Base-by-base conservation (phyloP, 495 filamentous ascomycete species). In the Tetracladium setigerum region DNA sequence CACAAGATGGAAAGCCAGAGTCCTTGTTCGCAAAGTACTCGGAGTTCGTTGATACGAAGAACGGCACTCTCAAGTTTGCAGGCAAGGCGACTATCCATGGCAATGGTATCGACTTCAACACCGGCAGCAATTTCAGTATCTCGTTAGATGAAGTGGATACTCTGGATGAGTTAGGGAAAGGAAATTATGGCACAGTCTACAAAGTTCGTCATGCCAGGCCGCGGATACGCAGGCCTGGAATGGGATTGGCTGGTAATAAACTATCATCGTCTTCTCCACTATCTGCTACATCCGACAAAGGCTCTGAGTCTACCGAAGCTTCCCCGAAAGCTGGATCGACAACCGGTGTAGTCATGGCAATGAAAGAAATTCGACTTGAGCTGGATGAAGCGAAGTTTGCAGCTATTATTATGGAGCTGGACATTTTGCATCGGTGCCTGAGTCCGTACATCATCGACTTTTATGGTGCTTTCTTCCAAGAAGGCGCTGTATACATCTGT, bases 351-450 rank as follows among this genome's bases (percentile, higher is more conserved):
- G 71, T 94, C 54, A 99, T 99, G 92, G 92, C 92, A 12, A 97
- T 99, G 92, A 97, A 99, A 59, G 92, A 99, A 65, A 94, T 97
- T 47, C 79, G 92, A n/a, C 70, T 99, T 18, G 92, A 99, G 62
- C 69, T 99, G 33, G 92, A 99, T 55, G 92, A 97, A 61, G 84
- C 84, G 45, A 97, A 97, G 63, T 95, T 99, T 62, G 82, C 86
- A 5, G 87, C 92, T 36, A 99, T 99, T 61, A 89, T 97, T 58
- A 99, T 97, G 83, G 92, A 99, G 62, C 69, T 99, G 38, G 89
- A 97, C 55, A 89, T 99, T 47, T 74, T 99, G 7, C 92, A 99
- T 66, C 86, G 90, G 44, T 99, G 92, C 59, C 69, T 89, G 14
- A 95, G 89, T 4, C 94, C 92, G 0, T 95, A 88, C 62, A 95